Base-by-base conservation (phyloP, 352 stramenopile genomes). In the Globisporangium nagaii region DNA sequence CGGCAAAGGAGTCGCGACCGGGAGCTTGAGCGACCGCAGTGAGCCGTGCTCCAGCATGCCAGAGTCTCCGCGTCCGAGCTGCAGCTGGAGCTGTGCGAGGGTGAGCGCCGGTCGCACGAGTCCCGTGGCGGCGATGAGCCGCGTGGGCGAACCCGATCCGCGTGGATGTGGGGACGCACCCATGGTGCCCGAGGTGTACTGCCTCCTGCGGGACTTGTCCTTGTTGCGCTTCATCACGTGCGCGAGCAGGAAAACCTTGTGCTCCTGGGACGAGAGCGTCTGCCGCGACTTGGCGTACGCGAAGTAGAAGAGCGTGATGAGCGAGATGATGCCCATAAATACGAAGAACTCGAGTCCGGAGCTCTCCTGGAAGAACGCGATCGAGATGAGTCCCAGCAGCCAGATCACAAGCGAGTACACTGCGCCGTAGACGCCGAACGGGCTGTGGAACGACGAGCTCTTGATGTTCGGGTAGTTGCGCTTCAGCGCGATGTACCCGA, bases 401-500 rank as follows among this genome's bases (percentile, higher is more conserved):
- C 68, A 76, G 36, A 74, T 43, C 20, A 44, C 13, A 7, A 71
- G 50, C 28, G 65, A 65, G 40, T 60, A 70, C n/a, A 62, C 22
- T 5, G 63, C 68, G 28, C 68, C 65, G n/a, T 35, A 44, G 20
- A 59, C 58, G 15, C 65, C 68, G 7, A 76, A 58, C 2, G 68
- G 68, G 19, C 60, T 76, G 30, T 42, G 65, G 25, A 74, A 76
- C 31, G 53, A 56, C n/a, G 48, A 59, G 42, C 61, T 66, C 28
- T 55, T 58, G 43, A 73, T 63, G 35, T 64, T 65, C 2, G 48
- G 43, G 53, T 68, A 73, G 40, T 62, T 64, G 36, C 35, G 31
- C 36, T 68, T 68, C 10, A 73, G 51, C n/a, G 56, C 53, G 28
- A 75, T 53, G 50, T 70, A 75, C 22, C 64, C 64, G 22, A 70